Evolutionary conservation across 1,284 basidiomycete genomes (phyloP).

Genomic region (Volvariella surrecta): DNA sequence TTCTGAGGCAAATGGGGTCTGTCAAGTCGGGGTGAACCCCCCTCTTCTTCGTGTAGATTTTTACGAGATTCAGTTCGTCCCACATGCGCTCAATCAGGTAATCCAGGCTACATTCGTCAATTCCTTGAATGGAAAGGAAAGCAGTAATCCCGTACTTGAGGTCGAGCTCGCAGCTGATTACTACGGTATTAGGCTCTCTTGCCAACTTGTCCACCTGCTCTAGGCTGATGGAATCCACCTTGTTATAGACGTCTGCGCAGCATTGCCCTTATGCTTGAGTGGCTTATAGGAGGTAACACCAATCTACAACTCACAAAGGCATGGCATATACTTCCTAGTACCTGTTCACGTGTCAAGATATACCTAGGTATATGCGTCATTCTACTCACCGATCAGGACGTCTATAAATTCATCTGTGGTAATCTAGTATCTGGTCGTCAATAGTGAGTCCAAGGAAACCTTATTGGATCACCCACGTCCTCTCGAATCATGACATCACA

Average conservation of each 20-base stretch:
- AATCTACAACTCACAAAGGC: slow-evolving; percentile 50
- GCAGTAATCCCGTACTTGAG: slow-evolving; percentile 55
- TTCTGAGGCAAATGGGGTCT: slow-evolving; percentile 91
- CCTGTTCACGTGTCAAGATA: slow-evolving; percentile 28
- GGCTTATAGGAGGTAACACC: background rate
- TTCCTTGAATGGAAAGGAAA: background rate
- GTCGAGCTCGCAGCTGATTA: slow-evolving; percentile 91
- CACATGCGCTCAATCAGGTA: slow-evolving; percentile 87
- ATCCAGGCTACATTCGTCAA: slow-evolving; percentile 52
- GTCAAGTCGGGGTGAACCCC: slow-evolving; percentile 87
- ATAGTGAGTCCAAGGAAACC: slow-evolving; percentile 5
- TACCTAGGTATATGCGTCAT: slow-evolving; percentile 3
- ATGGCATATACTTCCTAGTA: slow-evolving; percentile 92
- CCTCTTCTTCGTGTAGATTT: slow-evolving; percentile 95
- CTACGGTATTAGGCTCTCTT: slow-evolving; percentile 80
- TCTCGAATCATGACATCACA: slow-evolving; percentile 96
- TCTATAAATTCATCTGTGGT: slow-evolving; percentile 97
- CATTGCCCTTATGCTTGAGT: slow-evolving; percentile 5
- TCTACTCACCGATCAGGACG: slow-evolving; percentile 71
- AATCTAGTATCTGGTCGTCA: slow-evolving; percentile 43
- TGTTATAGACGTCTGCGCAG: slow-evolving; percentile 83
- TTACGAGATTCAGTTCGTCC: slow-evolving; percentile 81
- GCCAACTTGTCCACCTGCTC: slow-evolving; percentile 88
- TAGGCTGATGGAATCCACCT: slow-evolving; percentile 86
- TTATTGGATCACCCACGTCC: slow-evolving; percentile 57